Conservation (phyloP, 2,329 filamentous ascomycete genomes). For the Pseudogymnoascus sp. region DNA sequence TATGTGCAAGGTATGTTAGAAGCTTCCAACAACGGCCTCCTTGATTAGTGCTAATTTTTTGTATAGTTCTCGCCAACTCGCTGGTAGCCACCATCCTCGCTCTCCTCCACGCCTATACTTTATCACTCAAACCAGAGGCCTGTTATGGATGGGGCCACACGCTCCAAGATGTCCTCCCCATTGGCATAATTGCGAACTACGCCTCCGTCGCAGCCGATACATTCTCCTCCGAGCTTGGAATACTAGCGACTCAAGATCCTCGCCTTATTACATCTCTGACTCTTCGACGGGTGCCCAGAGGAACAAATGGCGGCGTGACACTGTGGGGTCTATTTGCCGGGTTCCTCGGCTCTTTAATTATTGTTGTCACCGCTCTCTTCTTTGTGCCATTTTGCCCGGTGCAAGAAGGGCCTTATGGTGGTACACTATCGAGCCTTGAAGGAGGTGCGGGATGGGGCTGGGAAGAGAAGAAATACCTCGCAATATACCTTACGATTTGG, state of each 20-base stretch:
- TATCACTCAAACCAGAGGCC: constrained; percentile 29
- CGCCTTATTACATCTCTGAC: constrained; percentile 76
- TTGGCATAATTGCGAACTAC: constrained; percentile 70
- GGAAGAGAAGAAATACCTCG: constrained; percentile 41
- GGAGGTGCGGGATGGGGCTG: constrained; percentile 47
- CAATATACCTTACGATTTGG: constrained; percentile 55
- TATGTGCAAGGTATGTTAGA: constrained; percentile 61
- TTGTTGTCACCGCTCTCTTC: constrained; percentile 57
- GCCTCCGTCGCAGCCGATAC: constrained; percentile 89
- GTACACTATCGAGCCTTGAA: constrained; percentile 22
- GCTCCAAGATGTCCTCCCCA: constrained; percentile 42
- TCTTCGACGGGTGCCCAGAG: constrained; percentile 72
- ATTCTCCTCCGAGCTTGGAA: constrained; percentile 90
- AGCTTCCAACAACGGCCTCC: not conserved
- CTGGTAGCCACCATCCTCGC: constrained; percentile 61
- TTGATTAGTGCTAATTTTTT: constrained; percentile 14
- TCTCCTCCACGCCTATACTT: constrained; percentile 53
- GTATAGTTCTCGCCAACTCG: constrained; percentile 76
- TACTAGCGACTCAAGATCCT: constrained; percentile 67
- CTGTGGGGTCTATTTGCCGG: constrained; percentile 66
- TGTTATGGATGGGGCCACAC: constrained; percentile 57
- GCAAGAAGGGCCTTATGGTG: not conserved
- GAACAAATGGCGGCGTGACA: constrained; percentile 91
- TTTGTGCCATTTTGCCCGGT: constrained; percentile 59
- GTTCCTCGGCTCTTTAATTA: constrained; percentile 59